These are phyloP conservation scores for Diaporthe citriasiana DNA, from an alignment of 2,329 filamentous ascomycete genomes.

Conservation along the genomic window DNA sequence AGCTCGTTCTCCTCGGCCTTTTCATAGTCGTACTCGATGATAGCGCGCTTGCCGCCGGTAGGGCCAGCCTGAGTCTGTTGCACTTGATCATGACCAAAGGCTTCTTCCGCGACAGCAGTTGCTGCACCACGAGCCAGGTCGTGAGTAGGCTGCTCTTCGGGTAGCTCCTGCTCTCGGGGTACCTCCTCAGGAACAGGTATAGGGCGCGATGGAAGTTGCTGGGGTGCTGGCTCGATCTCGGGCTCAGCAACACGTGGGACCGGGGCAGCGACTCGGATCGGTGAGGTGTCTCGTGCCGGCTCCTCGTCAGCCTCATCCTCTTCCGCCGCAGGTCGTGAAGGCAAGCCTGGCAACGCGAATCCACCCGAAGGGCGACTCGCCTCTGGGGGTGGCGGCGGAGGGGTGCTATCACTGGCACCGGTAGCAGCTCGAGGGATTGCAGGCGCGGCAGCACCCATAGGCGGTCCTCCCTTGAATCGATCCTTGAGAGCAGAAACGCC, in stretches of 20 bases:
- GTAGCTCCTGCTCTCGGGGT: conserved; percentile 74
- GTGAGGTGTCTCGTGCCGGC: conserved; percentile 75
- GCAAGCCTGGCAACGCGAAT: conserved; percentile 84
- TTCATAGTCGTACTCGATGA: conserved; percentile 95
- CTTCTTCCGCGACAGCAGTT: conserved; percentile 65
- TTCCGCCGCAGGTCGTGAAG: conserved; percentile 69
- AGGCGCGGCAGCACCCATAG: conserved; percentile 70
- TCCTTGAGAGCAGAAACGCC: conserved; percentile 83
- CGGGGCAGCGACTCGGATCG: conserved; percentile 88
- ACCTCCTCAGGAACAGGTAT: conserved; percentile 75
- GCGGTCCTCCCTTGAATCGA: conserved; percentile 83
- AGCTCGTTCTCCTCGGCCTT: conserved; percentile 98
- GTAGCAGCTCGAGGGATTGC: conserved; percentile 52
- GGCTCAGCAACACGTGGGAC: conserved; percentile 75
- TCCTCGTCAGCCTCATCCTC: conserved; percentile 71
- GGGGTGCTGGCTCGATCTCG: conserved; percentile 63
- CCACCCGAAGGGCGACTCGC: conserved; percentile 80
- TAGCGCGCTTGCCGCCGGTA: conserved; percentile 75
- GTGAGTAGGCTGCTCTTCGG: conserved; percentile 73
- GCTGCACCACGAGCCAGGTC: conserved; percentile 70
- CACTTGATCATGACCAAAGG: conserved; percentile 56
- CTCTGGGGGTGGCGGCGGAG: conserved; percentile 73
- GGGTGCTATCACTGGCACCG: conserved; percentile 59
- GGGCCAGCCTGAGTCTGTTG: conserved; percentile 53
- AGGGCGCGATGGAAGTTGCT: conserved; percentile 67